Conservation (phyloP, 352 stramenopile species). For the Plasmopara viticola region DNA sequence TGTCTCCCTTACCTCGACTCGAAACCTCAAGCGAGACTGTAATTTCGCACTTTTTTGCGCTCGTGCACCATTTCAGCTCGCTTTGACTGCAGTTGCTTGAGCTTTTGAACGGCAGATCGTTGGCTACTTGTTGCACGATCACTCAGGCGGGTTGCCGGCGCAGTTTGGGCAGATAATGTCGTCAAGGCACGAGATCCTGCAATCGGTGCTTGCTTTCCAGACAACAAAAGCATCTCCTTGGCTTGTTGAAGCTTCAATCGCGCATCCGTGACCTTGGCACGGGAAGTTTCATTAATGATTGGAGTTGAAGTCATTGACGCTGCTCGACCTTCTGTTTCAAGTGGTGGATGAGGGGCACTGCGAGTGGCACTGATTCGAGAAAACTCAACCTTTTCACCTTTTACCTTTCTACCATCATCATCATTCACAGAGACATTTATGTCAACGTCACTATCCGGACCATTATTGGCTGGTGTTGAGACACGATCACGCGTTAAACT, state of each 20-base stretch:
- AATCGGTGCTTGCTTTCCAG: conserved; percentile 40
- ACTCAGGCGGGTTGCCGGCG: conserved; percentile 20
- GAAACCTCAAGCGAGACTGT: conserved; percentile 33
- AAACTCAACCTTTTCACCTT: neutral
- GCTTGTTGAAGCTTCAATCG: conserved; percentile 59
- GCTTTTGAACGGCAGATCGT: conserved; percentile 50
- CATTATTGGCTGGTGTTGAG: conserved; percentile 12
- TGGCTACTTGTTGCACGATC: conserved; percentile 62
- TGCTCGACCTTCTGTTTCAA: no score
- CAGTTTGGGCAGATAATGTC: conserved; percentile 20
- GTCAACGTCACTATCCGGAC: conserved; percentile 14
- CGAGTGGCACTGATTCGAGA: no score
- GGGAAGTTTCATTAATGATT: conserved; percentile 1
- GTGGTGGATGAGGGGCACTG: no score
- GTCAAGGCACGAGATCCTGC: conserved; percentile 21
- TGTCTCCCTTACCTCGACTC: neutral
- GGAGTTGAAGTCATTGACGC: no score
- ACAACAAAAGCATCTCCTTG: conserved; percentile 67
- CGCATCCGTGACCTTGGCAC: conserved; percentile 47
- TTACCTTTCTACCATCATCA: conserved; percentile 8
- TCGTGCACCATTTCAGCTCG: conserved; percentile 68
- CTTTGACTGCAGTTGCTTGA: conserved; percentile 68
- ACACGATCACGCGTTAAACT: conserved; percentile 9
- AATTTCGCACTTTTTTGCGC: conserved; percentile 77
- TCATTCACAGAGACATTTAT: conserved; percentile 9